A percentile compares a stretch with the other conserved stretches of the same genome.
Evolutionary conservation across 495 filamentous ascomycete species (phyloP).

Genomic region (Baudoinia panamericana): DNA sequence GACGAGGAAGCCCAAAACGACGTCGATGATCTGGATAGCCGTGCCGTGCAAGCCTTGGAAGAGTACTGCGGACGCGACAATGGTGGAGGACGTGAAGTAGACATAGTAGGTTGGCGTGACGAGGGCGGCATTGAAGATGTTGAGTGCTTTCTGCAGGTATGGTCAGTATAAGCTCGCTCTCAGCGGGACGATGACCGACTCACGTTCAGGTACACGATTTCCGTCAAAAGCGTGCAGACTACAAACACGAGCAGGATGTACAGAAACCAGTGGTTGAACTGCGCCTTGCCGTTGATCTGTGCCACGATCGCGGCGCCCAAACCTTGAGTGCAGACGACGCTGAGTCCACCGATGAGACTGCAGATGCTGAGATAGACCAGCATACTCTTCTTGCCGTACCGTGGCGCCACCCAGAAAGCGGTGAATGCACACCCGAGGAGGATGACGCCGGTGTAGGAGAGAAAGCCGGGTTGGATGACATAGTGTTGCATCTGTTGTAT

Average conservation of each 20-base stretch:
- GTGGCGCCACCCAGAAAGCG: conserved; percentile 72
- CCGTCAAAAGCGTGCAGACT: conserved; percentile 69
- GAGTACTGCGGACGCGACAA: conserved; percentile 81
- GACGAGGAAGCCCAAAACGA: conserved; percentile 85
- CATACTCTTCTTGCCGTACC: conserved; percentile 94
- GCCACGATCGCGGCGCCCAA: conserved; percentile 83
- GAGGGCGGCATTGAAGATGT: conserved; percentile 91
- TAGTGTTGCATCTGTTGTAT: conserved; percentile 91
- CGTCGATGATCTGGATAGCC: conserved; percentile 64
- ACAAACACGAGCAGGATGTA: conserved; percentile 90
- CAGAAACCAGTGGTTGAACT: conserved; percentile 96
- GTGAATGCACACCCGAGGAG: conserved; percentile 58
- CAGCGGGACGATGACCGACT: too few relatives aligned
- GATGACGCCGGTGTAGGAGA: conserved; percentile 73
- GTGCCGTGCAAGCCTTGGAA: conserved; percentile 93
- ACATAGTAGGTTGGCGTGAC: conserved; percentile 98
- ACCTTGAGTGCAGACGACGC: conserved; percentile 90
- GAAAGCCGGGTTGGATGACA: conserved; percentile 76
- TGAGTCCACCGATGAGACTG: conserved; percentile 85
- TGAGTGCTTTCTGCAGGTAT: conserved; percentile 80
- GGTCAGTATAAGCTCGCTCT: conserved; percentile 25
- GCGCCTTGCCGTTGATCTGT: conserved; percentile 61
- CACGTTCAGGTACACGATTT: conserved; percentile 93
- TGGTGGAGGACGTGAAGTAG: conserved; percentile 89
- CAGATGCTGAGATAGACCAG: conserved; percentile 93